Conservation (phyloP, 768 basidiomycete species). For the Lactarius hengduanensis region DNA sequence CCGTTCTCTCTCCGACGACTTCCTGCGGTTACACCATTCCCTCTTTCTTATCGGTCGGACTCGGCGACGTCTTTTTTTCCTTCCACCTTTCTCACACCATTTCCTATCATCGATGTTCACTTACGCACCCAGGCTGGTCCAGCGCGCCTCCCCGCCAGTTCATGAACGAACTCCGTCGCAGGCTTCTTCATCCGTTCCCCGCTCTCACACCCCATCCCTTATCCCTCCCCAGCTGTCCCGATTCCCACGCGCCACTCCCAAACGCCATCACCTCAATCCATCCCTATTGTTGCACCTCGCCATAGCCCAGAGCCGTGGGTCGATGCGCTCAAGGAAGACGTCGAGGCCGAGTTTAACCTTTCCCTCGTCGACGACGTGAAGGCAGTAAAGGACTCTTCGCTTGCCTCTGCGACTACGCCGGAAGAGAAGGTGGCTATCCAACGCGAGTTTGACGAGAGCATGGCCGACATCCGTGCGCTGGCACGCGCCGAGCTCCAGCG, state of each 20-base stretch:
- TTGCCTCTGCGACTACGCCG: constrained; percentile 14
- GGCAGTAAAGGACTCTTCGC: constrained; percentile 16
- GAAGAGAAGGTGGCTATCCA: constrained; percentile 17
- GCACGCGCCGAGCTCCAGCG: constrained; percentile 25
- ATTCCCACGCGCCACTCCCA: constrained; percentile 24
- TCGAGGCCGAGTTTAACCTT: constrained; percentile 24
- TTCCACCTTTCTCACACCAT: background rate
- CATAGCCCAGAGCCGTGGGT: constrained; percentile 23
- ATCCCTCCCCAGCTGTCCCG: background rate
- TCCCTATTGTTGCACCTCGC: background rate
- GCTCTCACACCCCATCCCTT: constrained; percentile 20
- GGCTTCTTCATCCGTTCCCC: constrained; percentile 4
- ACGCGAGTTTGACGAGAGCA: constrained; percentile 20
- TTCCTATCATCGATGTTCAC: constrained; percentile 11
- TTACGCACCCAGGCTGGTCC: constrained; percentile 23
- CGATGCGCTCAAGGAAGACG: constrained; percentile 25
- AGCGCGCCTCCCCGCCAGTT: constrained; percentile 9
- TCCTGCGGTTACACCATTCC: constrained; percentile 9
- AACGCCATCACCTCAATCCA: background rate
- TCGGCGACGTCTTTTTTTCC: constrained; percentile 7
- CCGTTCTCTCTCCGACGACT: background rate
- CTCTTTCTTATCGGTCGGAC: constrained; percentile 21
- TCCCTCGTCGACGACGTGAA: constrained; percentile 22
- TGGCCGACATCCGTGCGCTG: constrained; percentile 24
- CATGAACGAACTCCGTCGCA: constrained; percentile 17